phyloP scores from a whole-genome alignment of 345 rosid species.

The Gossypium turneri region DNA sequence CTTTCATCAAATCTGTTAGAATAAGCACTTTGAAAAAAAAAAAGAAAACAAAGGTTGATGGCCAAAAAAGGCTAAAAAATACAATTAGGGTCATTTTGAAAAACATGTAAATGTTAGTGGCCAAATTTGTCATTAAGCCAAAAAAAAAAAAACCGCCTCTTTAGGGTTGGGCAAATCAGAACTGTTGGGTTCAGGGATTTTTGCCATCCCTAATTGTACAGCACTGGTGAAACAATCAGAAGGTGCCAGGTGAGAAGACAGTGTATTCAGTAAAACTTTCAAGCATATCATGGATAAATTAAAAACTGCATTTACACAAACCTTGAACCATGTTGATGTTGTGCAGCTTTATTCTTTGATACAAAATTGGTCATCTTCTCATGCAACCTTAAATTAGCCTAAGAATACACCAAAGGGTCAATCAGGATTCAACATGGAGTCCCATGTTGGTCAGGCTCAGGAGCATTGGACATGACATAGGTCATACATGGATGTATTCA shows the following conservation, averaged over 20 bases:
- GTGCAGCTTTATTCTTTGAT: slow-evolving; percentile 97
- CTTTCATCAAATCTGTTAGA: no score
- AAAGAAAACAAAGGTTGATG: no score
- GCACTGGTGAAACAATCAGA: slow-evolving; percentile 2
- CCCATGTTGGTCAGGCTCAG: neutral
- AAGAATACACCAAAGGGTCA: slow-evolving; percentile 34
- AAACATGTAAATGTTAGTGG: no score
- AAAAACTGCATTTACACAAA: slow-evolving; percentile 29
- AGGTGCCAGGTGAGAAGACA: neutral
- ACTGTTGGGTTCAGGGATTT: no score
- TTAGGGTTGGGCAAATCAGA: no score
- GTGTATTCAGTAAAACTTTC: neutral
- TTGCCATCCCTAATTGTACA: neutral
- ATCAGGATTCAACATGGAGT: slow-evolving; percentile 15
- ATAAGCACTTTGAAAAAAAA: no score
- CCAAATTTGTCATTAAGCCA: no score
- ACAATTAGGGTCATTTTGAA: no score
- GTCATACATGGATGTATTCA: neutral
- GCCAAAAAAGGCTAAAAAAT: no score
- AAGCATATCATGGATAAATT: neutral
- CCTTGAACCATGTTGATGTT: slow-evolving; percentile 93
- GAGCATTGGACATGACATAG: neutral
- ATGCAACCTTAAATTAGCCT: slow-evolving; percentile 91
- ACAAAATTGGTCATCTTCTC: slow-evolving; percentile 93
- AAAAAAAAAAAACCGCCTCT: no score